Percentiles rank a stretch among this genome's conserved stretches.
Evolutionary conservation across 2,329 filamentous ascomycete species (phyloP).

Genomic region (Fusarium equiseti): DNA sequence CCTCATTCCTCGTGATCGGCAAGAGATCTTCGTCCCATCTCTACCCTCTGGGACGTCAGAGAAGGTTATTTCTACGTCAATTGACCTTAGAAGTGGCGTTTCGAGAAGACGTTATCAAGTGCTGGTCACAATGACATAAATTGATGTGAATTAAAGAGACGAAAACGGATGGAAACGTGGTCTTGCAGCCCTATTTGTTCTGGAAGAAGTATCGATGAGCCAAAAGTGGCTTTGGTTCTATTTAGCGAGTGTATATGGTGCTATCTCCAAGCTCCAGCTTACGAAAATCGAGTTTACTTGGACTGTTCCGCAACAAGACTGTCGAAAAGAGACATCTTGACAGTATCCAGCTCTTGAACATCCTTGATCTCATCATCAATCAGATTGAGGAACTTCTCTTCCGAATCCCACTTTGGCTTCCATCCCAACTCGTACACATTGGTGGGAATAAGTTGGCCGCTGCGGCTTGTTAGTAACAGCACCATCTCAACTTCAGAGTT

Average conservation of each 20-base stretch:
- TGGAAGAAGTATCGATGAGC: neutral
- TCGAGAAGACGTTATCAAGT: neutral
- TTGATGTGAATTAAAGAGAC: neutral
- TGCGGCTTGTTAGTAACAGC: neutral
- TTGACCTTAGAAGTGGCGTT: neutral
- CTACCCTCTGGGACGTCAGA: neutral
- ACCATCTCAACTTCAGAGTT: accelerated
- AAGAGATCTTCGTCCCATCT: neutral
- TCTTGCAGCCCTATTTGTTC: neutral
- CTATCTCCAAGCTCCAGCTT: neutral
- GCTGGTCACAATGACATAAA: neutral
- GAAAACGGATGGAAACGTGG: neutral
- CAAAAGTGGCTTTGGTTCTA: neutral
- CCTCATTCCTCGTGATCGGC: neutral
- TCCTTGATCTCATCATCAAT: conserved; percentile 26
- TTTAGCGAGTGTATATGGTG: neutral
- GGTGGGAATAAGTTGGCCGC: conserved; percentile 5
- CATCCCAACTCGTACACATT: conserved; percentile 26
- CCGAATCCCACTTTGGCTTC: conserved; percentile 24
- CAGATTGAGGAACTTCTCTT: conserved; percentile 8
- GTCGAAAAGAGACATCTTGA: conserved; percentile 27
- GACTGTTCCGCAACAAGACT: neutral
- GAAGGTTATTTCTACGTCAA: neutral
- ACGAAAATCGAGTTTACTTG: neutral
- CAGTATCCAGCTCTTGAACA: conserved; percentile 29